Evolutionary conservation across 169 alveolate species (phyloP), one percentile per base, ranked within the genome.

Genomic region (Ichthyophthirius multifiliis): DNA sequence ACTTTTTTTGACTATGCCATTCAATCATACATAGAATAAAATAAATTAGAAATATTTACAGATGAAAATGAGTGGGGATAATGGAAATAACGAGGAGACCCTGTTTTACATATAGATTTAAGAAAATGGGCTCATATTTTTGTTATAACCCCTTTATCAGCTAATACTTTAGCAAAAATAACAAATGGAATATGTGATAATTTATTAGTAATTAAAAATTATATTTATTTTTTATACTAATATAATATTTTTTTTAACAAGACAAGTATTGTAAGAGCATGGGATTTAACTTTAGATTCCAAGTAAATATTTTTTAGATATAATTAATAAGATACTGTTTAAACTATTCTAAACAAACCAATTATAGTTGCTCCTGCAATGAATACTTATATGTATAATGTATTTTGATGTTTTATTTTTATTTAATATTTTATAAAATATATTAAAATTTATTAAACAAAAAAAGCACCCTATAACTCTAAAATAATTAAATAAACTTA

Each of bases 111-210:
- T 81, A 83, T 93, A 31, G 93, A 94, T 83, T 91, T 98, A 27
- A 84, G 98, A 31, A 92, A 94, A 67, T 92, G 99, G 98, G 98
- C 98, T 1, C 96, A 94, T 37, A 41, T 95, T 9, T 87, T 96
- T 15, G 76, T 96, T 7, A 92, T 98, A 5, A 96, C 98, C 20
- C 99, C 99, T 5, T 73, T 96, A 55, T 93, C 97, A 31, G 99
- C 99, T 18, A 98, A 98, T 87, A 96, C 99, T 12, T 65, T 98
- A 31, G 99, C 98, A 3, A 96, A 96, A 82, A 48, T 98, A 3
- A 76, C 98, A 3, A 76, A 87, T 65, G 99, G 99, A 5, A 82
- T 95, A 31, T 96, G 98, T 84, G 99, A 97, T 85, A 97, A 96
- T 55, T 79, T 98, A 31, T 87, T 97, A 84, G 97, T 93, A 65